A percentile compares a stretch with the other conserved stretches of the same genome.
Conservation (phyloP, 208 protist genomes). For the Crithidia fasciculata region DNA sequence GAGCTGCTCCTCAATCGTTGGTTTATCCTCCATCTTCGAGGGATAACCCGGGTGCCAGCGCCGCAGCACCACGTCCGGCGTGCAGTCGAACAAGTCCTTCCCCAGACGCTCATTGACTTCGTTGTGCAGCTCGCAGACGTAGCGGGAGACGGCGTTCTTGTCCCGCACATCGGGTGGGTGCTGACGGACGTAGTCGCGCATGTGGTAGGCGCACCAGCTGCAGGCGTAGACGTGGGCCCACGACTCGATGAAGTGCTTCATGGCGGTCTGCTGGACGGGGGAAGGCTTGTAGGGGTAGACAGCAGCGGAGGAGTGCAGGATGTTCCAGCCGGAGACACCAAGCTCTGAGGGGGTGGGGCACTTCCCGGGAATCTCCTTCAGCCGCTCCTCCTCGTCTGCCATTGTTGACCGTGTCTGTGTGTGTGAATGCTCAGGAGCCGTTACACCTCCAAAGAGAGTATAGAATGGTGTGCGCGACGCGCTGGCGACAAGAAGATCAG, state of each 20-base stretch:
- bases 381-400: constrained; percentile 15
- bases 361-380: constrained; percentile 56
- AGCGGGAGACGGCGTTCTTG: constrained; percentile 73
- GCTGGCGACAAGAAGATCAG: background rate
- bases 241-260: constrained; percentile 76
- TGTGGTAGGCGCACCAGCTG: constrained; percentile 88
- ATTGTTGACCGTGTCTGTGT: background rate
- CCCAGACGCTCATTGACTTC: constrained; percentile 79
- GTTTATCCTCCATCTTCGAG: constrained; percentile 78
- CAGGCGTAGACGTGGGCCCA: constrained; percentile 89
- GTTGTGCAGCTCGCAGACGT: constrained; percentile 91
- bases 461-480: background rate
- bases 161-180: constrained; percentile 74
- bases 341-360: constrained; percentile 71
- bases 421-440: too few relatives aligned
- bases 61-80: constrained; percentile 68
- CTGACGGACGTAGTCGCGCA: constrained; percentile 71
- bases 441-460: too few relatives aligned
- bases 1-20: constrained; percentile 69
- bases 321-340: constrained; percentile 82
- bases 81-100: constrained; percentile 79
- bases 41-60: constrained; percentile 91
- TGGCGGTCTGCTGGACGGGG: constrained; percentile 61
- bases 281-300: constrained; percentile 84
- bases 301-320: constrained; percentile 85